phyloP scores from a whole-genome alignment of 495 filamentous ascomycete genomes.

The Annulohypoxylon moriforme region DNA sequence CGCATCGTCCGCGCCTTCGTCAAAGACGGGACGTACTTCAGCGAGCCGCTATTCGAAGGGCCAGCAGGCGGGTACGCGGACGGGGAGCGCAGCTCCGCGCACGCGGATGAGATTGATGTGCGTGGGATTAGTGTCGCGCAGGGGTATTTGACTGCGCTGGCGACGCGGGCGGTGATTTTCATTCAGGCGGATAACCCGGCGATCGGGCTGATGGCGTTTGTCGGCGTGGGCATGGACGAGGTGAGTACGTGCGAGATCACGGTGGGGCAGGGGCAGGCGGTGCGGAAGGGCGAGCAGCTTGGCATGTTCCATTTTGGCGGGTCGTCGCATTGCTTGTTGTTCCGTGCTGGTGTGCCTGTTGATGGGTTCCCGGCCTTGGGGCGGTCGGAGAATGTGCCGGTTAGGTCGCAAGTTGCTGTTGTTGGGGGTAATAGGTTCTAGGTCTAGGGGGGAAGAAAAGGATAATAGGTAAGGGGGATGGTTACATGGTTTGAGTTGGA shows the following conservation, averaged over 20 bases:
- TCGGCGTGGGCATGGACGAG: conserved; percentile 78
- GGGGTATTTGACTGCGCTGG: conserved; percentile 68
- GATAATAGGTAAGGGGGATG: too few relatives aligned
- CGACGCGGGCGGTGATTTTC: conserved; percentile 72
- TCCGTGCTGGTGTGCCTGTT: conserved; percentile 57
- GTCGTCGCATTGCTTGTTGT: conserved; percentile 71
- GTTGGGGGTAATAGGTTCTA: conserved; percentile 44
- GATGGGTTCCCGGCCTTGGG: conserved; percentile 62
- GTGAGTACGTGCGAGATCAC: conserved; percentile 75
- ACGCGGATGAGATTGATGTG: conserved; percentile 46
- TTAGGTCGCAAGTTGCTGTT: conserved; percentile 63
- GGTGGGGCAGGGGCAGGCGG: conserved; percentile 67
- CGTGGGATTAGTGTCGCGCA: conserved; percentile 58
- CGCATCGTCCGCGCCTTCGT: conserved; percentile 66
- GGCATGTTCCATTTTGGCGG: conserved; percentile 84
- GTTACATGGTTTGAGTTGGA: neutral
- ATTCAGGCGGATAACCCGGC: conserved; percentile 73
- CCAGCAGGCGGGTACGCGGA: conserved; percentile 34
- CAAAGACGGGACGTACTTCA: conserved; percentile 74
- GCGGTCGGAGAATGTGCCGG: conserved; percentile 66
- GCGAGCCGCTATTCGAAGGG: conserved; percentile 68
- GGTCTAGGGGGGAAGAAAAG: neutral
- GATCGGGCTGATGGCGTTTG: conserved; percentile 73
- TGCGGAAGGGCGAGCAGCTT: conserved; percentile 73
- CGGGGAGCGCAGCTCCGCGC: conserved; percentile 39